These are phyloP conservation scores for Macrotyloma uniflorum DNA, from an alignment of 306 rosid species.

Conservation along the genomic window DNA sequence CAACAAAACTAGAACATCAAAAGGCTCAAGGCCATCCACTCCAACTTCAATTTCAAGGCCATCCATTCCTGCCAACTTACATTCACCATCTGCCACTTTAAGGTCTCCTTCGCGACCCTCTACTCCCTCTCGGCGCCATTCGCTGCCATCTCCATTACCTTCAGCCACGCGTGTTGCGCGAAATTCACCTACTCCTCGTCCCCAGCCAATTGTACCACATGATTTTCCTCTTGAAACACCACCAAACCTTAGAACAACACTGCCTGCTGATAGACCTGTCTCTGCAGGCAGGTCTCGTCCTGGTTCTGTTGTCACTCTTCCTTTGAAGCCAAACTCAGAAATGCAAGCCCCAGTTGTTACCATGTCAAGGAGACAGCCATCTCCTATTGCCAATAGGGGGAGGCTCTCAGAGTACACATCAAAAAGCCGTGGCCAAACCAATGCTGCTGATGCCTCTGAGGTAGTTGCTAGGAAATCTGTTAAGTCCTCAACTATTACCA, in stretches of 20 bases:
- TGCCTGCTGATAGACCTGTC: slow-evolving; percentile 78
- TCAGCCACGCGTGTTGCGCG: slow-evolving; percentile 27
- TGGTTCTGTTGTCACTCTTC: slow-evolving; percentile 36
- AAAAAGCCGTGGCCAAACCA: slow-evolving; percentile 50
- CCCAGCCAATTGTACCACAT: slow-evolving; percentile 69
- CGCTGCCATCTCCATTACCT: slow-evolving; percentile 52
- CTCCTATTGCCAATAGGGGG: slow-evolving; percentile 68
- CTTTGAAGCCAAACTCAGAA: slow-evolving; percentile 60
- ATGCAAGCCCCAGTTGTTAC: slow-evolving; percentile 38
- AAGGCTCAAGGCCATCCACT: slow-evolving; percentile 68
- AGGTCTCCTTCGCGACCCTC: slow-evolving; percentile 56
- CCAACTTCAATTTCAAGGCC: slow-evolving; percentile 48
- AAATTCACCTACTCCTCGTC: slow-evolving; percentile 18
- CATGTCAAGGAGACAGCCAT: slow-evolving; percentile 60
- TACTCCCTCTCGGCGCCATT: slow-evolving; percentile 70
- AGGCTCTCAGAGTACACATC: slow-evolving; percentile 59
- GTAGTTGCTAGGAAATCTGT: slow-evolving; percentile 55
- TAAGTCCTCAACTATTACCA: slow-evolving; percentile 53
- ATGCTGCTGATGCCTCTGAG: slow-evolving; percentile 56
- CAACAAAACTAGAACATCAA: slow-evolving; percentile 49
- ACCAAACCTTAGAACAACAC: slow-evolving; percentile 81
- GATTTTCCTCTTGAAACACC: slow-evolving; percentile 84
- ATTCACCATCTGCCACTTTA: slow-evolving; percentile 49
- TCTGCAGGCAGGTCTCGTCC: slow-evolving; percentile 90
- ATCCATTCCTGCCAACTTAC: slow-evolving; percentile 66